These are phyloP conservation scores for Sporodiniella umbellata DNA, from an alignment of 371 early-diverging fungal species.

Conservation along the genomic window DNA sequence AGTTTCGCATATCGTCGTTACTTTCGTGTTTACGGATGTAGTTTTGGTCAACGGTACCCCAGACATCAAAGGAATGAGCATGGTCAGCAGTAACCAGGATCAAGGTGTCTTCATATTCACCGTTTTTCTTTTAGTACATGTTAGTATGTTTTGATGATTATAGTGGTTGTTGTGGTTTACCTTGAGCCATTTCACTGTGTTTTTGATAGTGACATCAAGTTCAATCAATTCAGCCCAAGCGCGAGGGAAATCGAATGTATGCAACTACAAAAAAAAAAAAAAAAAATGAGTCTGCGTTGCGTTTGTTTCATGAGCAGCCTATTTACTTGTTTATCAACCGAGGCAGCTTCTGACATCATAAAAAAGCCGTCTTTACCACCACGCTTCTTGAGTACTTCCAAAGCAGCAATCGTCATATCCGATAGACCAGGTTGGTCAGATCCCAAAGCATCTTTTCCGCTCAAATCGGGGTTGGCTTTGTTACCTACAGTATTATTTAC, in stretches of 20 bases:
- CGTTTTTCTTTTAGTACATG: slow-evolving; percentile 39
- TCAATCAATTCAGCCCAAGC: slow-evolving; percentile 70
- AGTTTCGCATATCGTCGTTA: slow-evolving; percentile 48
- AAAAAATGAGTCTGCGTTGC: no score
- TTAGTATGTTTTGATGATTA: no score
- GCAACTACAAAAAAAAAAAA: slow-evolving; percentile 35
- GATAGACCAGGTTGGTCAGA: slow-evolving; percentile 65
- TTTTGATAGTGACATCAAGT: slow-evolving; percentile 65
- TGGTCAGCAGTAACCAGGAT: slow-evolving; percentile 76
- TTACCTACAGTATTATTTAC: slow-evolving; percentile 50
- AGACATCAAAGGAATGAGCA: slow-evolving; percentile 70
- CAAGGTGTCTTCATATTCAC: slow-evolving; percentile 59
- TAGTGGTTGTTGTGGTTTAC: slow-evolving; percentile 4
- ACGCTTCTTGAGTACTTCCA: slow-evolving; percentile 58
- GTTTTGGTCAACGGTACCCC: slow-evolving; percentile 61
- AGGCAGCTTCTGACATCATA: slow-evolving; percentile 76
- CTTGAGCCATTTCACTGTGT: slow-evolving; percentile 59
- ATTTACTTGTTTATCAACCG: slow-evolving; percentile 67
- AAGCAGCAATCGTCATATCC: slow-evolving; percentile 69
- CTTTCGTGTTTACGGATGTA: slow-evolving; percentile 17
- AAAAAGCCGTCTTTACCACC: slow-evolving; percentile 70
- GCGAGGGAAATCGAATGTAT: slow-evolving; percentile 71
- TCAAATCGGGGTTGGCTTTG: slow-evolving; percentile 48
- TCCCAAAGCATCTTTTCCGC: slow-evolving; percentile 45
- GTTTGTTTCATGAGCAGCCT: not conserved